Conservation (phyloP, 257 asterid species). For the Nicotiana knightiana region DNA sequence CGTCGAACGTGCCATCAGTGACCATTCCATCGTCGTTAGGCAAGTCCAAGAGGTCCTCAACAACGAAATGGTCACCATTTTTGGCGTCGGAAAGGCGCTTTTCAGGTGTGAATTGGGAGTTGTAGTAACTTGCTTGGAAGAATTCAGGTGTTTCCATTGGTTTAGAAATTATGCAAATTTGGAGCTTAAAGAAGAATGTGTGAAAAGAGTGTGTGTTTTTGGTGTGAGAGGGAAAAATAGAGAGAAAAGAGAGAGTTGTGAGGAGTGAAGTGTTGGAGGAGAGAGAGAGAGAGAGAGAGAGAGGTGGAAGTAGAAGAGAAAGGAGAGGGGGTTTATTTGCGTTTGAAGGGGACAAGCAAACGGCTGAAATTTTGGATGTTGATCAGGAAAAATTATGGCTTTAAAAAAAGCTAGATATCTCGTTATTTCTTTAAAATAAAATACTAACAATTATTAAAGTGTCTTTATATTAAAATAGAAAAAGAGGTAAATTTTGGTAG, state of each 20-base stretch:
- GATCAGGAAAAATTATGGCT: conserved; percentile 65
- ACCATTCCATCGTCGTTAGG: conserved; percentile 55
- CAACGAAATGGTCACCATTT: conserved; percentile 46
- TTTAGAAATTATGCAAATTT: not conserved
- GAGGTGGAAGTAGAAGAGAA: conserved; percentile 14
- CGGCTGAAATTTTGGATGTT: conserved; percentile 50
- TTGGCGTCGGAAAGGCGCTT: conserved; percentile 37
- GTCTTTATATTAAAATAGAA: not conserved
- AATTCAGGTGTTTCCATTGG: conserved; percentile 58
- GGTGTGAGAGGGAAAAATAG: conserved; percentile 15
- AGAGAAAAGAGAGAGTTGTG: conserved; percentile 25
- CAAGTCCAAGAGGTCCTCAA: conserved; percentile 77
- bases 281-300: not conserved
- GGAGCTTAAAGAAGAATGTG: not conserved
- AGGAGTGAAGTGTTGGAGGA: conserved; percentile 19
- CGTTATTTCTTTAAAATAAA: conserved; percentile 17
- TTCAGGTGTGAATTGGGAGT: conserved; percentile 33
- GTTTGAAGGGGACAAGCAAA: conserved; percentile 45
- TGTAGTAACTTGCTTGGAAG: conserved; percentile 33
- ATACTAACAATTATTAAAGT: not conserved
- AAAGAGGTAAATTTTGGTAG: not conserved
- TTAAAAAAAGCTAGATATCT: conserved; percentile 28
- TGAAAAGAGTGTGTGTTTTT: conserved; percentile 12
- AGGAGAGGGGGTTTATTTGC: conserved; percentile 55
- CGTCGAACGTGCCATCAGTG: conserved; percentile 22